Conservation (phyloP, 2,329 filamentous ascomycete species). For the Stagonosporopsis rhizophila region DNA sequence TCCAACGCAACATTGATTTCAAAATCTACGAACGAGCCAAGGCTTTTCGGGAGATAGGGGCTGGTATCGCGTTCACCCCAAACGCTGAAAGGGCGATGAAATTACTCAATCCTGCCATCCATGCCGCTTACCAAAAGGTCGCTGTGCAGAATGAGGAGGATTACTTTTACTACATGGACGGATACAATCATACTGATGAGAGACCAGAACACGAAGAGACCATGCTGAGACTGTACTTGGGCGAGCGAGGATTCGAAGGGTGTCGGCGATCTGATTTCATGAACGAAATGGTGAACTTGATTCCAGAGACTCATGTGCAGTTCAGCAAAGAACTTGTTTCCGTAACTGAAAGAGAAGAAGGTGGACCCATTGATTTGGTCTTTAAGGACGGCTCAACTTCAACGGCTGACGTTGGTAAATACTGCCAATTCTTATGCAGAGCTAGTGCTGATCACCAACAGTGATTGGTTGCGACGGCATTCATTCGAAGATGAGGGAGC, state of each 20-base stretch:
- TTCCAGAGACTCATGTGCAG: constrained; percentile 13
- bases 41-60: constrained; percentile 27
- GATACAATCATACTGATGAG: constrained; percentile 3
- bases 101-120: constrained; percentile 53
- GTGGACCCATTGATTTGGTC: too few relatives aligned
- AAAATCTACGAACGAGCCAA: constrained; percentile 26
- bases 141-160: constrained; percentile 38
- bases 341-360: too few relatives aligned
- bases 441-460: constrained; percentile 3
- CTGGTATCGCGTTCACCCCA: constrained; percentile 47
- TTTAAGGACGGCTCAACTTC: too few relatives aligned
- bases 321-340: constrained; percentile 18
- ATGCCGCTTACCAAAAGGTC: constrained; percentile 43
- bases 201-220: constrained; percentile 19
- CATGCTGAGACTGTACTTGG: constrained; percentile 21
- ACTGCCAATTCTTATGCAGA: neutral
- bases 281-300: constrained; percentile 11
- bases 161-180: constrained; percentile 18
- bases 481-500: constrained; percentile 33
- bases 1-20: constrained; percentile 19
- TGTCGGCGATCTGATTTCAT: constrained; percentile 22
- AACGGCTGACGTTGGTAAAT: too few relatives aligned
- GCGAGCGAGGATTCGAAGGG: constrained; percentile 24
- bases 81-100: constrained; percentile 61
- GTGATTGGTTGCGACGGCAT: constrained; percentile 59